A percentile compares a stretch with the other conserved stretches of the same genome.
These are phyloP conservation scores for Calocybe cyanea DNA, from an alignment of 768 basidiomycete species.

Conservation along the genomic window DNA sequence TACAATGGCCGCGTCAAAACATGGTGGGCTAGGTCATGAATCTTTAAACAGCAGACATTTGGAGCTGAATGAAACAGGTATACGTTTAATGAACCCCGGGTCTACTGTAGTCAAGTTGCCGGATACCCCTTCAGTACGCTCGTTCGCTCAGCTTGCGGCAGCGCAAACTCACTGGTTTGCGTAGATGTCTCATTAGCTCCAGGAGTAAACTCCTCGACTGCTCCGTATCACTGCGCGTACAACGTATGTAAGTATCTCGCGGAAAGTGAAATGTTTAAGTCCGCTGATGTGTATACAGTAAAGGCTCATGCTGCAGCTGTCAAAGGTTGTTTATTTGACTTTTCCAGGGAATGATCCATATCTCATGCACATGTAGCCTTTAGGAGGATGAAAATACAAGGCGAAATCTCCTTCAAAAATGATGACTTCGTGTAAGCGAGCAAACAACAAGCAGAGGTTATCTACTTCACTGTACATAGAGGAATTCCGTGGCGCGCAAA, in stretches of 20 bases:
- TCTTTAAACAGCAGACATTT: not conserved
- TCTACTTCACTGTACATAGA: conserved; percentile 18
- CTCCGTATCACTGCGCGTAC: conserved; percentile 42
- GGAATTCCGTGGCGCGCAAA: conserved; percentile 45
- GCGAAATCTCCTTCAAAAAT: conserved; percentile 53
- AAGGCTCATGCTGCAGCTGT: conserved; percentile 49
- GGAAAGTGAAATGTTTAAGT: not conserved
- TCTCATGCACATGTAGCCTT: conserved; percentile 27
- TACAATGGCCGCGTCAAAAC: conserved; percentile 47
- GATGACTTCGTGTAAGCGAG: conserved; percentile 44
- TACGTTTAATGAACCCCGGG: conserved; percentile 51
- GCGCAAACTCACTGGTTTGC: not conserved
- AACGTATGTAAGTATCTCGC: conserved; percentile 31
- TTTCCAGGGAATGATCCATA: not conserved
- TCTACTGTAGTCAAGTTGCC: conserved; percentile 34
- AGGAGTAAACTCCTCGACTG: conserved; percentile 39
- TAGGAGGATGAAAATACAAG: conserved; percentile 41
- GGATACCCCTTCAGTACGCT: conserved; percentile 40
- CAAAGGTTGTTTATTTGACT: conserved; percentile 31
- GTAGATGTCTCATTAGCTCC: conserved; percentile 37
- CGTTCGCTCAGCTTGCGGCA: not conserved
- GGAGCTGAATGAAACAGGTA: conserved; percentile 26
- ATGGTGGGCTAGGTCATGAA: conserved; percentile 24
- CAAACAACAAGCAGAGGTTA: not conserved
- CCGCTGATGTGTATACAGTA: conserved; percentile 21